phyloP scores from a whole-genome alignment of 495 filamentous ascomycete species.

The Penicillium crystallinum region DNA sequence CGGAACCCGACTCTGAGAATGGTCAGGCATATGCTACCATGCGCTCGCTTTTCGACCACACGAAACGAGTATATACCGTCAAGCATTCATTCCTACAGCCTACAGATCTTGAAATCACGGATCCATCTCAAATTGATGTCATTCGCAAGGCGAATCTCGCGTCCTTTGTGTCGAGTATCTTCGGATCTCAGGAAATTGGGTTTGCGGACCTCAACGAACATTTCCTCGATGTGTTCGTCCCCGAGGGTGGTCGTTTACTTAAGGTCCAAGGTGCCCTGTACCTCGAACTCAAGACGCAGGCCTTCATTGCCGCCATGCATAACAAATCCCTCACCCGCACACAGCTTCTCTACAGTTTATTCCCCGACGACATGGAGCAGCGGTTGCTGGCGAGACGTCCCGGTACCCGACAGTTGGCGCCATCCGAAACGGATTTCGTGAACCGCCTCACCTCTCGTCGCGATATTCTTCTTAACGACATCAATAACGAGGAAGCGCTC shows the following conservation, averaged over 20 bases:
- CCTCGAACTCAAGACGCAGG: conserved; percentile 81
- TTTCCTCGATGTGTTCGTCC: conserved; percentile 80
- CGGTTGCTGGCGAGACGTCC: conserved; percentile 59
- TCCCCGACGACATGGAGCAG: conserved; percentile 64
- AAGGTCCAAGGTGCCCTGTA: conserved; percentile 68
- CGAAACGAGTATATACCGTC: conserved; percentile 71
- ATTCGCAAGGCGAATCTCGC: conserved; percentile 85
- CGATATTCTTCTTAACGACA: conserved; percentile 60
- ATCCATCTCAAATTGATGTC: conserved; percentile 62
- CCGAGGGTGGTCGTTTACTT: conserved; percentile 64
- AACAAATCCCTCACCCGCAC: conserved; percentile 59
- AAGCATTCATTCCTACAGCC: conserved; percentile 65
- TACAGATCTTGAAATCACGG: conserved; percentile 65
- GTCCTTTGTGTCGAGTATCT: conserved; percentile 75
- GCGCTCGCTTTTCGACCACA: conserved; percentile 73
- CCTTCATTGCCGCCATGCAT: conserved; percentile 68
- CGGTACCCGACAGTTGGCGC: conserved; percentile 56
- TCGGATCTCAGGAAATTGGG: conserved; percentile 76
- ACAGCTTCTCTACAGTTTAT: conserved; percentile 66
- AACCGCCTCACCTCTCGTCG: conserved; percentile 57
- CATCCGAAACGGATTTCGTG: conserved; percentile 72
- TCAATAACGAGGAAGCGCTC: conserved; percentile 56
- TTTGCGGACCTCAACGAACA: conserved; percentile 78
- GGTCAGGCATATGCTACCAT: conserved; percentile 76
- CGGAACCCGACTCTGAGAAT: conserved; percentile 66